A percentile compares a stretch with the other conserved stretches of the same genome.
Conservation (phyloP, 352 stramenopile species). For the Globisporangium mamillatum region DNA sequence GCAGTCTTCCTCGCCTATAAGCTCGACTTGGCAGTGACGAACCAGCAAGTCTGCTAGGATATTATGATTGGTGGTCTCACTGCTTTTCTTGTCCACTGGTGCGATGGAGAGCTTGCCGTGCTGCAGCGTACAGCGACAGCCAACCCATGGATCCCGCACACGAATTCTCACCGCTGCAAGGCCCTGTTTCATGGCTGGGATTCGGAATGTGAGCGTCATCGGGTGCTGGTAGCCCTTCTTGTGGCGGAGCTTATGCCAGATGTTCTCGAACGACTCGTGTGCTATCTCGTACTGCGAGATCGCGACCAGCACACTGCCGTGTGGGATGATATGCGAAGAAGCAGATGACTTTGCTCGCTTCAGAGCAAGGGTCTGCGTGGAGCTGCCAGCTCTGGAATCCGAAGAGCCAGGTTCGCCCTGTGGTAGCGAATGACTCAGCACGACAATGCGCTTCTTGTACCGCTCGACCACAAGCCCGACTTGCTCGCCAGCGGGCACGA, state of each 20-base stretch:
- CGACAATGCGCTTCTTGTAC: constrained; percentile 58
- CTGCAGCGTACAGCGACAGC: constrained; percentile 29
- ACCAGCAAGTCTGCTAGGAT: constrained; percentile 32
- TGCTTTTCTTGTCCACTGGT: neutral
- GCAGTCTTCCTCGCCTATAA: constrained; percentile 40
- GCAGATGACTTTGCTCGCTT: constrained; percentile 11
- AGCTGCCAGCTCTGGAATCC: neutral
- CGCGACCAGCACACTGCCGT: constrained; percentile 52
- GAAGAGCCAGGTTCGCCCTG: neutral
- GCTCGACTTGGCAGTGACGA: constrained; percentile 44
- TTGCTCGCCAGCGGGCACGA: constrained; percentile 22
- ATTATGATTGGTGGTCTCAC: neutral
- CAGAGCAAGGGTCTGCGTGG: neutral
- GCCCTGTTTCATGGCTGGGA: constrained; percentile 36
- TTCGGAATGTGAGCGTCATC: constrained; percentile 57
- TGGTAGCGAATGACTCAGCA: constrained; percentile 43
- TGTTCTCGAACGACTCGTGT: constrained; percentile 64
- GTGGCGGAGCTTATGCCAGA: constrained; percentile 63
- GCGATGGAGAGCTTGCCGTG: constrained; percentile 39
- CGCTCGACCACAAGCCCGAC: constrained; percentile 52
- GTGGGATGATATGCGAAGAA: constrained; percentile 28
- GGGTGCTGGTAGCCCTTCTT: constrained; percentile 46
- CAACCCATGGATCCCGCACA: constrained; percentile 32
- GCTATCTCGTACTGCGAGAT: constrained; percentile 61
- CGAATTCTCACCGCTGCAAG: constrained; percentile 37